Base-by-base conservation (phyloP, 345 rosid genomes). In the Brassica incana region DNA sequence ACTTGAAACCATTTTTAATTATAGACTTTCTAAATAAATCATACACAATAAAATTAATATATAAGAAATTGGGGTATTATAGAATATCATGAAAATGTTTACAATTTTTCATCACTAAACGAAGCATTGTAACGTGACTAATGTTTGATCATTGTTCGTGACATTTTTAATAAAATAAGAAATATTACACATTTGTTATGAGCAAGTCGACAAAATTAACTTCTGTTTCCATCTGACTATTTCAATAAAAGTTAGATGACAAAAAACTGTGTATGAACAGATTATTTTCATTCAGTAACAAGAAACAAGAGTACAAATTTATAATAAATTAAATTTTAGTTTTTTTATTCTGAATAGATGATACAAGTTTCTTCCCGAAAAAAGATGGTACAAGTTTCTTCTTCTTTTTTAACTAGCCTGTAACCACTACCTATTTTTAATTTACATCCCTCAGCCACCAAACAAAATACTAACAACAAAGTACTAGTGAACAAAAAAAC, bases 381-480 rank as follows among this genome's bases (percentile, higher is more conserved):
- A 27, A 27, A 48, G 65, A 62, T 36, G 43, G 54, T 63, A 74
- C 75, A 69, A 7, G 0, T 30, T 7, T 50, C 0, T 62, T 5
- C 9, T 62, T 12, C 36, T 36, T 6, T 16, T 38, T 75, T 75
- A 67, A 70, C 54, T 75, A 75, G 64, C 71, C 27, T 15, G 25
- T 68, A 75, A 75, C 63, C 71, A 75, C 72, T 70, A 40, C 4
- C 64, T 54, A 54, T 33, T 50, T 12, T 20, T 33, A 20, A 62
- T 48, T 73, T 74, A 79, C 78, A 74, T 73, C 65, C 56, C 16
- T 54, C 25, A 50, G 58, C 58, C 18, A 79, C 78, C 78, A 79
- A 70, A 75, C 63, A 59, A 64, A 70, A 54, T 62, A n/a, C 36
- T 62, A 23, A 52, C 20, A 52, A 52, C 15, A 45, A 15, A 52